Base-by-base conservation (phyloP, 2,329 filamentous ascomycete genomes). In the Magnaporthiopsis poae region DNA sequence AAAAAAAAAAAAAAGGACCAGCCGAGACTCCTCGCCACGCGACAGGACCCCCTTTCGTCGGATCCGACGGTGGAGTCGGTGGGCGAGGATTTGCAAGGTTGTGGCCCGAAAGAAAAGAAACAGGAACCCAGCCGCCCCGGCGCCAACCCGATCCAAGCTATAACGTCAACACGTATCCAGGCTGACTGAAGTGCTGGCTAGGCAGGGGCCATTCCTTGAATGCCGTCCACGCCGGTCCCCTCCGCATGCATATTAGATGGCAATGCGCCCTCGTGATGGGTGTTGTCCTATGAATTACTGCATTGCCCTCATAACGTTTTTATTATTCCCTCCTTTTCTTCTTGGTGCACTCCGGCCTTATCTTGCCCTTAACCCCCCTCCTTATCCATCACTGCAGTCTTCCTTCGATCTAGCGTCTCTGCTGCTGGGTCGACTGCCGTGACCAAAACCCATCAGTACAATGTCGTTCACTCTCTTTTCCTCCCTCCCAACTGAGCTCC, bases 401-500 rank as follows among this genome's bases (percentile, higher is more conserved):
- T 52, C 46, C 46, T 52, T 21, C 46, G 5, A 9, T 56, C 46
- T n/a, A 8, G 46, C n/a, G 2, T 56, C 5, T 4, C 46, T n/a
- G 18, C 46, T 56, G 21, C 46, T 56, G 46, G 21, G 18, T 21
- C 46, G 46, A 25, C 8, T 25, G 21, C n/a, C 46, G 46, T 7
- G 7, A 25, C 46, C 46, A n/a, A 9, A 56, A 18, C 18, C 4
- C n/a, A 21, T 12, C 3, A 59, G 12, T 15, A 63, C 8, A 46
- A 64, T 64, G 62, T 59, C 62, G 25, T 64, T 80, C 67, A 66
- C 69, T 56, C 68, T 74, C 65, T 80, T 80, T 71, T 65, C 72
- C 59, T 65, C 69, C 12, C 72, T 80, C 33, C 78, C 78, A 13
- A 66, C 75, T 31, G 78, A 80, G 72, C 72, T 80, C 61, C 76